A percentile compares a stretch with the other conserved stretches of the same genome.
Evolutionary conservation across 108 stramenopile species (phyloP).

Genomic region (Cylindrotheca closterium): DNA sequence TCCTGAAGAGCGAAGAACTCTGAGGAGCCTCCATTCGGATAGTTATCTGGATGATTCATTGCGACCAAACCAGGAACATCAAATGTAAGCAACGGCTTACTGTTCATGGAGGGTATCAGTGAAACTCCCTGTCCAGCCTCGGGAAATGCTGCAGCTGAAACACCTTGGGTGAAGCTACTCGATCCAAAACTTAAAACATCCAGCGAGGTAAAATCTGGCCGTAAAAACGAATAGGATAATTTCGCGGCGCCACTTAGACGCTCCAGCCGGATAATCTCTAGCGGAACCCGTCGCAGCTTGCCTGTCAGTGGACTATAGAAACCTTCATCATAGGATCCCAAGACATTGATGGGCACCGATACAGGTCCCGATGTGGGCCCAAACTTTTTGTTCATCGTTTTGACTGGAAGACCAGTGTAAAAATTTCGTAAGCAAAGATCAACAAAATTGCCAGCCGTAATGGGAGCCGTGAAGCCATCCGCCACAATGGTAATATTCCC

Average conservation of each 20-base stretch:
- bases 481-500: conserved; percentile 85
- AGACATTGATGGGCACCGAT: conserved; percentile 45
- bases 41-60: conserved; percentile 76
- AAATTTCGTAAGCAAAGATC: conserved; percentile 77
- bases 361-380: conserved; percentile 35
- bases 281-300: conserved; percentile 74
- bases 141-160: not conserved
- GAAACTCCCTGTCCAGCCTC: not conserved
- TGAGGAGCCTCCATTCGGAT: conserved; percentile 73
- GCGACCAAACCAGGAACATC: conserved; percentile 76
- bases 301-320: conserved; percentile 86
- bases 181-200: conserved; percentile 38
- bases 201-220: not conserved
- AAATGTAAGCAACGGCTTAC: conserved; percentile 73
- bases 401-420: conserved; percentile 79
- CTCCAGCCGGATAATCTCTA: conserved; percentile 80
- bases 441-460: conserved; percentile 78
- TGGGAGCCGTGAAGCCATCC: conserved; percentile 83
- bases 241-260: conserved; percentile 43
- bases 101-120: conserved; percentile 7
- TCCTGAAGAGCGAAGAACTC: conserved; percentile 72
- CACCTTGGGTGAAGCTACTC: conserved; percentile 11
- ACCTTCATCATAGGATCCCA: conserved; percentile 83
- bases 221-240: conserved; percentile 31
- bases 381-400: conserved; percentile 54